These are phyloP conservation scores for Xylaria multiplex DNA, from an alignment of 2,329 filamentous ascomycete species.

Conservation along the genomic window DNA sequence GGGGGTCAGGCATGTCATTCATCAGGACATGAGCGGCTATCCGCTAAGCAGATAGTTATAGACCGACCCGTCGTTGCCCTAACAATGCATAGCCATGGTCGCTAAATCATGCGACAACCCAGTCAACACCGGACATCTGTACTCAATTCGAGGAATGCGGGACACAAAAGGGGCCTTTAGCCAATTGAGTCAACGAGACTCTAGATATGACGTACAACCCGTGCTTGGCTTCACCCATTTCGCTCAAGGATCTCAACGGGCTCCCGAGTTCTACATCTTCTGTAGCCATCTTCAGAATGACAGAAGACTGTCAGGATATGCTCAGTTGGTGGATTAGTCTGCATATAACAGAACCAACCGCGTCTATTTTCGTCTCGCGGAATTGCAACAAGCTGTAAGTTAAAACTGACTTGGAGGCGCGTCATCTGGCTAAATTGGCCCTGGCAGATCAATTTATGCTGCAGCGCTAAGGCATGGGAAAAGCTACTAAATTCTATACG, in stretches of 20 bases:
- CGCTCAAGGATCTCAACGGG: background rate
- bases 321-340: background rate
- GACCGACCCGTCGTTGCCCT: background rate
- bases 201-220: background rate
- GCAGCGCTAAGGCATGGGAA: conserved; percentile 8
- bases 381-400: conserved; percentile 2
- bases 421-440: conserved; percentile 30
- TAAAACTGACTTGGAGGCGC: conserved; percentile 8
- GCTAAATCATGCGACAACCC: background rate
- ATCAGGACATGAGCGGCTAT: background rate
- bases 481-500: background rate
- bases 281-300: background rate
- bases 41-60: background rate
- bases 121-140: background rate
- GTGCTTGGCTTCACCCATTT: background rate
- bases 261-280: background rate
- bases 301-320: background rate
- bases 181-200: background rate
- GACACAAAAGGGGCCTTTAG: background rate
- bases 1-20: background rate
- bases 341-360: background rate
- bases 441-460: conserved; percentile 25
- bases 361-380: conserved; percentile 27
- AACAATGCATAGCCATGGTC: background rate
- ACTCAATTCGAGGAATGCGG: background rate